phyloP scores from a whole-genome alignment of 108 stramenopile genomes.

The Nannochloropsis granulata region DNA sequence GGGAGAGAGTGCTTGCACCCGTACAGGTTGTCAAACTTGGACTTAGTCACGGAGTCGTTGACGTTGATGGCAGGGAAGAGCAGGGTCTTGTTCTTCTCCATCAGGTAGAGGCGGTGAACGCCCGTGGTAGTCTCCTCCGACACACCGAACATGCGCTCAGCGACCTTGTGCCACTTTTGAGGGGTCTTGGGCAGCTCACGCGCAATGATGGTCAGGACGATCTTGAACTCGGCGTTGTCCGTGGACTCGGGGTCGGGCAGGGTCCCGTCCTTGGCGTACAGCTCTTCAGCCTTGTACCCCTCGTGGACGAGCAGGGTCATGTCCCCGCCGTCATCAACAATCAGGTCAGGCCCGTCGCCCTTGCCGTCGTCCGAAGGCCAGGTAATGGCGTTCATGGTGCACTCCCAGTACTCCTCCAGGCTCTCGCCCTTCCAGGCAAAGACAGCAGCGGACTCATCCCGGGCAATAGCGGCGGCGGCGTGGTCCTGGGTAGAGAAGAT shows the following conservation, averaged over 20 bases:
- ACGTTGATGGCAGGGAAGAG: slow-evolving; percentile 99
- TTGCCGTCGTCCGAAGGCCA: slow-evolving; percentile 95
- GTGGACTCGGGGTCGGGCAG: slow-evolving; percentile 91
- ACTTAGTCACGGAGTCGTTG: slow-evolving; percentile 99
- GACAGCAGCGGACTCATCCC: slow-evolving; percentile 90
- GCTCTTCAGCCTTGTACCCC: slow-evolving; percentile 97
- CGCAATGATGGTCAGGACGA: slow-evolving; percentile 90
- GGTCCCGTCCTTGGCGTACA: slow-evolving; percentile 85
- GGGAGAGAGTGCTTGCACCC: slow-evolving; percentile 99
- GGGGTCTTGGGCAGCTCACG: slow-evolving; percentile 83
- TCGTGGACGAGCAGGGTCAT: slow-evolving; percentile 99
- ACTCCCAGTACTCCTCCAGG: slow-evolving; percentile 98
- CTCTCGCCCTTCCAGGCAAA: slow-evolving; percentile 99
- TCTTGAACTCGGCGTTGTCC: slow-evolving; percentile 98
- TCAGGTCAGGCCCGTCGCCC: slow-evolving; percentile 93
- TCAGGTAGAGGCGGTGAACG: slow-evolving; percentile 97
- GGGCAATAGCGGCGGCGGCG: slow-evolving; percentile 98
- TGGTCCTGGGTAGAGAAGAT: slow-evolving; percentile 99
- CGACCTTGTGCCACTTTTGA: slow-evolving; percentile 96
- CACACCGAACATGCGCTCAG: slow-evolving; percentile 80
- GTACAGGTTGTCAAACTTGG: slow-evolving; percentile 99
- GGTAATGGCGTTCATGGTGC: slow-evolving; percentile 89
- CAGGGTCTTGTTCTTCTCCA: slow-evolving; percentile 91
- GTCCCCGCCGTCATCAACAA: slow-evolving; percentile 99
- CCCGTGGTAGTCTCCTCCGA: slow-evolving; percentile 99